phyloP scores from a whole-genome alignment of 208 protist genomes.

The Phytomonas sp. region DNA sequence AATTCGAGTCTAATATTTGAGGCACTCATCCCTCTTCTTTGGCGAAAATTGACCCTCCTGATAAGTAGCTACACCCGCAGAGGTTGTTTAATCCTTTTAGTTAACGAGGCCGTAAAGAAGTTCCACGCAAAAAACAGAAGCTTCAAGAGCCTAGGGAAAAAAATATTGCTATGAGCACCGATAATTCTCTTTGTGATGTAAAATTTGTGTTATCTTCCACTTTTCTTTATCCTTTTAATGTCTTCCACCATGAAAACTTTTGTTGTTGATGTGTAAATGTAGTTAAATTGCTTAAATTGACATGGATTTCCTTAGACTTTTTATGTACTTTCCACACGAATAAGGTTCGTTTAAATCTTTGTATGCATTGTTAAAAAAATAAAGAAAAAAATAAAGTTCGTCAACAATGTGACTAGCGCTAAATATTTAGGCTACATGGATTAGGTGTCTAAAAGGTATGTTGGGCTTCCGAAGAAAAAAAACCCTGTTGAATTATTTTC shows the following conservation, averaged over 20 bases:
- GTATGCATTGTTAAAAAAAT: background rate
- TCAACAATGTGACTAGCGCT: background rate
- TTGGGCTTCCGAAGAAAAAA: background rate
- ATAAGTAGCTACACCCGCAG: background rate
- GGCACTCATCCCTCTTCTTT: background rate
- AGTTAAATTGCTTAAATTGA: background rate
- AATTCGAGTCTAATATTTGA: background rate
- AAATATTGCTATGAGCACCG: background rate
- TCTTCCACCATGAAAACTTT: background rate
- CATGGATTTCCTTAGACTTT: background rate
- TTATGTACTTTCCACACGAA: background rate
- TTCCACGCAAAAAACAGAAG: background rate
- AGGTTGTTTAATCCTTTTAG: background rate
- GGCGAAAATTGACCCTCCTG: background rate
- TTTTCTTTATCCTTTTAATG: background rate
- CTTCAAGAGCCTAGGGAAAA: background rate
- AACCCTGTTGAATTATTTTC: background rate
- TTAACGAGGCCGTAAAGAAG: background rate
- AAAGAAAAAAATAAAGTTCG: background rate
- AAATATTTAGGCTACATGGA: background rate
- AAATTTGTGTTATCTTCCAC: background rate
- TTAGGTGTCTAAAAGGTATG: background rate
- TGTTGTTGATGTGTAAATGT: background rate
- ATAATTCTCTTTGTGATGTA: background rate
- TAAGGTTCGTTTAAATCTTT: background rate